Percentiles rank a stretch among this genome's conserved stretches.
These are phyloP conservation scores for Neonectria neomacrospora DNA, from an alignment of 2,329 filamentous ascomycete genomes.

Conservation along the genomic window DNA sequence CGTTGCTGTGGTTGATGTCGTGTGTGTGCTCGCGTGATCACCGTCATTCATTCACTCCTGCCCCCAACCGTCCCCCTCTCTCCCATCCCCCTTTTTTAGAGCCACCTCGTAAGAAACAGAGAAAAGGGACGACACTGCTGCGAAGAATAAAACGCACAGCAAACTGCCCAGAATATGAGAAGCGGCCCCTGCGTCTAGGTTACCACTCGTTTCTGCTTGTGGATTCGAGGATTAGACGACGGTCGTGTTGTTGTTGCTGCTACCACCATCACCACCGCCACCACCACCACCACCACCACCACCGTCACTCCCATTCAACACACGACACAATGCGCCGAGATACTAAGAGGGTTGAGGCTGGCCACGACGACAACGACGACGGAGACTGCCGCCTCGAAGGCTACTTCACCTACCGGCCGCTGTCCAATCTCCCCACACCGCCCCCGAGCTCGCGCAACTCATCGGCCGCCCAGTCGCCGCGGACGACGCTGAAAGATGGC, in stretches of 20 bases:
- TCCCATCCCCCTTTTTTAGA: background rate
- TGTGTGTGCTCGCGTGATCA: slow-evolving; percentile 41
- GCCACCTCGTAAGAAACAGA: slow-evolving; percentile 26
- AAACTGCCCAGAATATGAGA: slow-evolving; percentile 40
- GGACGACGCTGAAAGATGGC: slow-evolving; percentile 56
- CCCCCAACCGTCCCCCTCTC: background rate
- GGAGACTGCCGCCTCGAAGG: slow-evolving; percentile 49
- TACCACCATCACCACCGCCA: background rate
- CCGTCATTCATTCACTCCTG: slow-evolving; percentile 25
- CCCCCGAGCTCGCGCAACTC: slow-evolving; percentile 64
- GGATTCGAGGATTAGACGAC: slow-evolving; percentile 38
- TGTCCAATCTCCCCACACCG: slow-evolving; percentile 75
- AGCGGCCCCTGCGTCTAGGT: slow-evolving; percentile 28
- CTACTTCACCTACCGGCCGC: slow-evolving; percentile 73
- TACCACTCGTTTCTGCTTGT: slow-evolving; percentile 24
- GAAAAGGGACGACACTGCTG: background rate
- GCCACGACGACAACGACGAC: slow-evolving; percentile 33
- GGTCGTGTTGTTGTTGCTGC: slow-evolving; percentile 18
- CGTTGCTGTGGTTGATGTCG: slow-evolving; percentile 33
- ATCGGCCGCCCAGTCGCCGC: slow-evolving; percentile 57
- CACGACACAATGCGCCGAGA: slow-evolving; percentile 37
- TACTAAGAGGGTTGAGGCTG: slow-evolving; percentile 34
- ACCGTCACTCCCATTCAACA: slow-evolving; percentile 6
- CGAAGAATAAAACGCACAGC: slow-evolving; percentile 17
- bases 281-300: too few relatives aligned